A percentile compares a stretch with the other conserved stretches of the same genome.
Evolutionary conservation across 345 rosid species (phyloP).

Genomic region (Theobroma cacao): DNA sequence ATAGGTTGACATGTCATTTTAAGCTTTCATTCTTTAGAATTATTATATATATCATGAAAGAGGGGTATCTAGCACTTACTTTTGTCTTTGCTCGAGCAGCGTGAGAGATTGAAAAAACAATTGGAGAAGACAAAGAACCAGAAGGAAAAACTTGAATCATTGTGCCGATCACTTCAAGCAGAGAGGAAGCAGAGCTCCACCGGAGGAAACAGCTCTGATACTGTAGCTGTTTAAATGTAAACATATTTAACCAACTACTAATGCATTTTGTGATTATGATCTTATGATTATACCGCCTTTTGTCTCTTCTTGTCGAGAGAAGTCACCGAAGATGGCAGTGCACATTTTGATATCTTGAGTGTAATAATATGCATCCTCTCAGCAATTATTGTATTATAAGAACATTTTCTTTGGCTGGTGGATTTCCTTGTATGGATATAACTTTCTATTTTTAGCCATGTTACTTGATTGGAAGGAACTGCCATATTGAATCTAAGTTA

Average conservation of each 20-base stretch:
- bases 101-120: constrained; percentile 70
- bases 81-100: constrained; percentile 38
- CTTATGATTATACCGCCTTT: background rate
- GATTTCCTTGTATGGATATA: background rate
- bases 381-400: background rate
- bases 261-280: background rate
- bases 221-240: constrained; percentile 17
- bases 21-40: constrained; percentile 2
- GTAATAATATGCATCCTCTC: background rate
- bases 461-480: background rate
- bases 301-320: background rate
- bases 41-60: background rate
- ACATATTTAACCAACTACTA: background rate
- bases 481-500: background rate
- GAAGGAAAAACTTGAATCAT: constrained; percentile 84
- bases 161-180: constrained; percentile 91
- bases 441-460: background rate
- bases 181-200: constrained; percentile 63
- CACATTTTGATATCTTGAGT: background rate
- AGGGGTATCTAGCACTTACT: background rate
- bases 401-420: background rate
- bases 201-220: constrained; percentile 28
- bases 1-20: constrained; percentile 9
- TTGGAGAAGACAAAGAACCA: constrained; percentile 89
- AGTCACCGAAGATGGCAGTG: background rate